Evolutionary conservation across 1,284 basidiomycete genomes (phyloP).

Genomic region (Puccinia polysora): DNA sequence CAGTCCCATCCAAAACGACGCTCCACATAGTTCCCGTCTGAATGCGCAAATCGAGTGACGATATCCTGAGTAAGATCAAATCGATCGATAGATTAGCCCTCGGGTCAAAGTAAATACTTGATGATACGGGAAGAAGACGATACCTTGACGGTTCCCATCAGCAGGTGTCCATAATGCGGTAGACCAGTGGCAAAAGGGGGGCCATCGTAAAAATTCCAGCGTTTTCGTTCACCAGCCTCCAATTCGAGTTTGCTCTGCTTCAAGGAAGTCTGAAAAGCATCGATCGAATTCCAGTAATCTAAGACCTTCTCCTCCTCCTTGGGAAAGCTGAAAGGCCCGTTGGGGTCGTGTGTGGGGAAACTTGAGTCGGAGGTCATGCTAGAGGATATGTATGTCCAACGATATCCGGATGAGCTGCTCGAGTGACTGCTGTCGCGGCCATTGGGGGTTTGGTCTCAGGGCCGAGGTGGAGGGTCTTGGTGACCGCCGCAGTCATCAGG

Average conservation of each 20-base stretch:
- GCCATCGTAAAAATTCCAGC: slow-evolving; percentile 77
- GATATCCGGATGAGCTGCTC: too few species aligned
- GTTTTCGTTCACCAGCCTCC: slow-evolving; percentile 25
- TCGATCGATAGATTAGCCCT: too few species aligned
- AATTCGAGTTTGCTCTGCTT: slow-evolving; percentile 67
- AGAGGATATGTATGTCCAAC: too few species aligned
- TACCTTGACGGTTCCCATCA: slow-evolving; percentile 80
- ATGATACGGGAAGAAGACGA: too few species aligned
- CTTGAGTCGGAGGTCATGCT: not conserved
- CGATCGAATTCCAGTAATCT: slow-evolving; percentile 89
- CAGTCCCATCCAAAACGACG: slow-evolving; percentile 99
- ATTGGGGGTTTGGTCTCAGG: too few species aligned
- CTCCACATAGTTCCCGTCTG: slow-evolving; percentile 87
- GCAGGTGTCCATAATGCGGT: slow-evolving; percentile 84
- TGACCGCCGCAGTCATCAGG: too few species aligned
- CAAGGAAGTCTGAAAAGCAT: slow-evolving; percentile 92
- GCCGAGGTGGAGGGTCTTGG: too few species aligned
- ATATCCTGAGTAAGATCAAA: slow-evolving; percentile 67
- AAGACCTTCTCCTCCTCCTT: slow-evolving; percentile 90
- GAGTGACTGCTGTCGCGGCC: too few species aligned
- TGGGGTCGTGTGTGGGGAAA: slow-evolving; percentile 55
- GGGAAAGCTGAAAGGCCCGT: slow-evolving; percentile 76
- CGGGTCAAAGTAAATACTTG: too few species aligned
- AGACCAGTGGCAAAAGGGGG: slow-evolving; percentile 96
- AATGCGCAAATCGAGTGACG: slow-evolving; percentile 88